phyloP scores from a whole-genome alignment of 257 asterid species.

The Solanum okadae region DNA sequence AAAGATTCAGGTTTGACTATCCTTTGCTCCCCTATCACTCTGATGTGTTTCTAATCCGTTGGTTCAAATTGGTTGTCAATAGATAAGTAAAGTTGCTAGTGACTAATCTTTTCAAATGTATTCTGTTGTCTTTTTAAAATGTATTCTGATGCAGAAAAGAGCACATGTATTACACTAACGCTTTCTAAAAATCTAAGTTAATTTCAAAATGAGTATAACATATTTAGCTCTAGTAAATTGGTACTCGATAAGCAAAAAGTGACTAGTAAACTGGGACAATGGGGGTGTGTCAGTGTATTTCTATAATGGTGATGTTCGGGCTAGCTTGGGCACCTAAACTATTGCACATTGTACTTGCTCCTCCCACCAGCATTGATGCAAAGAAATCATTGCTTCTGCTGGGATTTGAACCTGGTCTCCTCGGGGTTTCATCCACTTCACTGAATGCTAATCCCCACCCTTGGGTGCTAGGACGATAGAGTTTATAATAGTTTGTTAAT shows the following conservation, averaged over 20 bases:
- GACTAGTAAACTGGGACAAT: not conserved
- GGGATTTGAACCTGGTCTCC: not conserved
- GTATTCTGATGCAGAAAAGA: not conserved
- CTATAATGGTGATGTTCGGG: not conserved
- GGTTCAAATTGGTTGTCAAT: not conserved
- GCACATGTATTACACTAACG: not conserved
- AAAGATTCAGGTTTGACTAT: constrained; percentile 37
- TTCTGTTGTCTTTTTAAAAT: not conserved
- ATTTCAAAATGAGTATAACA: not conserved
- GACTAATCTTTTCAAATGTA: not conserved
- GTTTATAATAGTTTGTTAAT: not conserved
- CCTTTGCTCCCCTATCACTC: not conserved
- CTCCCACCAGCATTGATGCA: not conserved
- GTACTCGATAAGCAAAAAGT: not conserved
- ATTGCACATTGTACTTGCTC: not conserved
- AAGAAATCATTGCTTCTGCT: not conserved
- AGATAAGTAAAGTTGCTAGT: not conserved
- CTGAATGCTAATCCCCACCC: not conserved
- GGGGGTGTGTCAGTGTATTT: not conserved
- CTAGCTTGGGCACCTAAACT: not conserved
- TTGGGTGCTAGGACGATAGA: not conserved
- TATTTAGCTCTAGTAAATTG: not conserved
- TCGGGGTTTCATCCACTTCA: not conserved
- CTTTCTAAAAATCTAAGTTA: not conserved
- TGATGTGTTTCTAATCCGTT: not conserved